Percentiles rank a stretch among this genome's conserved stretches.
Conservation (phyloP, 2,329 filamentous ascomycete genomes). For the Cladorrhinum sp. region DNA sequence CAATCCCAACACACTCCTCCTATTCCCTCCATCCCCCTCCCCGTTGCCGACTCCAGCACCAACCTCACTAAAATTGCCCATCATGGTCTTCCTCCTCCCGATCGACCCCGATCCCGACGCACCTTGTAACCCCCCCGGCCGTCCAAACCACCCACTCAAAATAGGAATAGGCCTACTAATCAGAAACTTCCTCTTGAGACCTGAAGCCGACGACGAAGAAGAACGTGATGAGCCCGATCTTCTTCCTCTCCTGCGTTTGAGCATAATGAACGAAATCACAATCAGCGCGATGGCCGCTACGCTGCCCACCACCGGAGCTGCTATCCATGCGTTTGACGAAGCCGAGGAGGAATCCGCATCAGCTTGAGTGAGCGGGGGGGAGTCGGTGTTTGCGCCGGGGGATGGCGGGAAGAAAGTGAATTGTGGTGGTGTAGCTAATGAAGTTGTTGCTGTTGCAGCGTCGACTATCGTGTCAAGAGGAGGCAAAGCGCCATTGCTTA, state of each 20-base stretch:
- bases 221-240: too few relatives aligned
- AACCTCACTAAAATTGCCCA: constrained; percentile 25
- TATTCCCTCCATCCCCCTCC: constrained; percentile 2
- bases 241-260: constrained; percentile 29
- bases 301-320: constrained; percentile 34
- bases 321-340: constrained; percentile 33
- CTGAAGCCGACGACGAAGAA: neutral
- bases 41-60: too few relatives aligned
- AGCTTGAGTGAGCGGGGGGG: constrained; percentile 1
- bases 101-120: neutral
- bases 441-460: too few relatives aligned
- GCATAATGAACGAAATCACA: constrained; percentile 32
- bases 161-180: constrained; percentile 6
- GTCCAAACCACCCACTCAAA: neutral
- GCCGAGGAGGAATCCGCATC: neutral
- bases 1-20: constrained; percentile 23
- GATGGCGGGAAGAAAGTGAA: constrained; percentile 8
- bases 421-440: neutral
- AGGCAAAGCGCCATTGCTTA: too few relatives aligned
- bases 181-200: neutral
- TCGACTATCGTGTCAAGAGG: too few relatives aligned
- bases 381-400: neutral
- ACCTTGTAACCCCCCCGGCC: neutral
- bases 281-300: constrained; percentile 34
- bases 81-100: constrained; percentile 10